Evolutionary conservation across 1,284 basidiomycete species (phyloP).

Genomic region (Cryptococcus jaspeensis): DNA sequence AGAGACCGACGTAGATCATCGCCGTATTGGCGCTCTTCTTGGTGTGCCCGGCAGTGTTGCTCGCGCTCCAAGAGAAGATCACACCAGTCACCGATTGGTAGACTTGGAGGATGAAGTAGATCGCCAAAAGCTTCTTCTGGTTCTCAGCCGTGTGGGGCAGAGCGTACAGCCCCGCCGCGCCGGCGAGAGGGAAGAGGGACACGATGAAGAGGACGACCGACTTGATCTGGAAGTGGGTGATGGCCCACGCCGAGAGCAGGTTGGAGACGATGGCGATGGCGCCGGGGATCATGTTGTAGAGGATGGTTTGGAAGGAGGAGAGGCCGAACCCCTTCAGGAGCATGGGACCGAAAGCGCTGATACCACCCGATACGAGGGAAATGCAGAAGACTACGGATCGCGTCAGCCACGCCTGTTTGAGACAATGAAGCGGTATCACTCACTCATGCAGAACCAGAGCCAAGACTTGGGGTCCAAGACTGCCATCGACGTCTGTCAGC

Average conservation of each 20-base stretch:
- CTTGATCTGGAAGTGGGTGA: slow-evolving; percentile 54
- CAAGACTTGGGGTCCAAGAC: slow-evolving; percentile 34
- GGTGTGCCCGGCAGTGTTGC: slow-evolving; percentile 32
- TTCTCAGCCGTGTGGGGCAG: slow-evolving; percentile 24
- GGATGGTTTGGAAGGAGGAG: slow-evolving; percentile 50
- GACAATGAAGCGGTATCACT: not conserved
- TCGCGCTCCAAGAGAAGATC: slow-evolving; percentile 35
- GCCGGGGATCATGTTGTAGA: slow-evolving; percentile 51
- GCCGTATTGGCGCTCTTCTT: slow-evolving; percentile 39
- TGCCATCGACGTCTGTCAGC: no score
- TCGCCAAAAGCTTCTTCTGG: slow-evolving; percentile 22
- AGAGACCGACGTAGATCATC: slow-evolving; percentile 31
- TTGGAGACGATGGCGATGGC: slow-evolving; percentile 54
- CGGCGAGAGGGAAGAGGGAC: slow-evolving; percentile 37
- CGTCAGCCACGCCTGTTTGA: not conserved
- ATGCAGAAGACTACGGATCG: slow-evolving; percentile 14
- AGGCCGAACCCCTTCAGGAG: slow-evolving; percentile 39
- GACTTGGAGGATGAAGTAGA: slow-evolving; percentile 35
- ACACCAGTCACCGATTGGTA: slow-evolving; percentile 32
- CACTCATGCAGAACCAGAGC: slow-evolving; percentile 21
- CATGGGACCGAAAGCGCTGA: slow-evolving; percentile 33
- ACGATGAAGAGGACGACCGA: slow-evolving; percentile 55
- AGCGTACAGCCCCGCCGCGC: slow-evolving; percentile 31
- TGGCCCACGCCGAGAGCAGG: slow-evolving; percentile 46
- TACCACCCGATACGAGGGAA: slow-evolving; percentile 30